These are phyloP conservation scores for Penicillium malachiteum DNA, from an alignment of 495 filamentous ascomycete genomes.

Conservation along the genomic window DNA sequence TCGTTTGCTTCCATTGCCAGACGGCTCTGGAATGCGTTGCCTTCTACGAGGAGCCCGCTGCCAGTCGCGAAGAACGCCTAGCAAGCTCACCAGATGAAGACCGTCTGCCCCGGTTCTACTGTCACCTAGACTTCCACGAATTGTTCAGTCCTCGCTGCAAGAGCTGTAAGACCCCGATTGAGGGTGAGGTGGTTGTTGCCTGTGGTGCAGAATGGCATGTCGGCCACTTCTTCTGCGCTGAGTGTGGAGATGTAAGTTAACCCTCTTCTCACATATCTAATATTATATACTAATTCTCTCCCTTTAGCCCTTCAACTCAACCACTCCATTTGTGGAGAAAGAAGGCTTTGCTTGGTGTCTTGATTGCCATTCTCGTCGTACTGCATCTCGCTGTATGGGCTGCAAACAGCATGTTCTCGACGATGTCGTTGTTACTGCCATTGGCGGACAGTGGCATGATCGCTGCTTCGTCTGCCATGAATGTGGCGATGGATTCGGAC, in stretches of 20 bases:
- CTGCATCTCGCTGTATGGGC: conserved; percentile 79
- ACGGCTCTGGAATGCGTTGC: conserved; percentile 90
- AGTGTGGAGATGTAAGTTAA: conserved; percentile 80
- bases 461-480: conserved; percentile 85
- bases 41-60: conserved; percentile 87
- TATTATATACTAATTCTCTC: neutral
- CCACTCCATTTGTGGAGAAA: conserved; percentile 91
- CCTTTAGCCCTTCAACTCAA: conserved; percentile 67
- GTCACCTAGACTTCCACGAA: conserved; percentile 98
- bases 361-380: conserved; percentile 86
- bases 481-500: conserved; percentile 57
- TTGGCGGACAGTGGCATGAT: conserved; percentile 93
- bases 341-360: conserved; percentile 99
- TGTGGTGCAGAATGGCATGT: conserved; percentile 95
- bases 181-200: conserved; percentile 90
- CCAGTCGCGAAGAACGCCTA: conserved; percentile 65
- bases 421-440: conserved; percentile 77
- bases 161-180: conserved; percentile 97
- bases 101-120: conserved; percentile 78
- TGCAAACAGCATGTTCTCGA: conserved; percentile 85
- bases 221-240: conserved; percentile 98
- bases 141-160: conserved; percentile 89
- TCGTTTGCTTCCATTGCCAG: conserved; percentile 83
- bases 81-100: conserved; percentile 58
- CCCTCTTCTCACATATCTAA: neutral